Percentiles rank a stretch among this genome's conserved stretches.
Evolutionary conservation across 1,284 basidiomycete species (phyloP).

Genomic region (Ganoderma leucocontextum): DNA sequence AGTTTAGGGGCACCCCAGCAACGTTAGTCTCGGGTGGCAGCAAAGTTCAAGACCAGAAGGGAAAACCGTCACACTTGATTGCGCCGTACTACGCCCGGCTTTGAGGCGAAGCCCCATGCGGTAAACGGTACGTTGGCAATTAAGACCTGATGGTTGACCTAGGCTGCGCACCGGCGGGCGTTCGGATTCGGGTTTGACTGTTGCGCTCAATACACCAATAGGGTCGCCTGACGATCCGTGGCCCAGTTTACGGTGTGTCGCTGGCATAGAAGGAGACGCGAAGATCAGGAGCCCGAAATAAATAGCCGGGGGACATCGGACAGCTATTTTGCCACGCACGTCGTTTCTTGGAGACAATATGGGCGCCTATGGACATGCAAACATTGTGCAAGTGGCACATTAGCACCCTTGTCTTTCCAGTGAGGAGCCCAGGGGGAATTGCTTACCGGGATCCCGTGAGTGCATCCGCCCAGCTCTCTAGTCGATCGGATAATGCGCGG

Average conservation of each 20-base stretch:
- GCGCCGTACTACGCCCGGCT: neutral
- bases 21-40: neutral
- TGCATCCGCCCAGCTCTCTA: neutral
- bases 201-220: neutral
- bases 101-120: neutral
- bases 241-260: neutral
- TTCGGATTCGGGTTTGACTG: neutral
- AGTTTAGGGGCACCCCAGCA: neutral
- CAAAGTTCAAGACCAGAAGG: neutral
- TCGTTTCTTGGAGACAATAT: neutral
- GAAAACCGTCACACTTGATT: neutral
- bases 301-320: neutral
- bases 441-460: too few species aligned
- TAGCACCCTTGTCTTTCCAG: neutral
- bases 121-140: neutral
- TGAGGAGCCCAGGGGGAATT: too few species aligned
- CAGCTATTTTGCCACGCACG: neutral
- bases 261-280: neutral
- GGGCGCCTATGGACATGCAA: neutral
- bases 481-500: neutral
- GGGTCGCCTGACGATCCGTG: neutral
- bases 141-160: neutral
- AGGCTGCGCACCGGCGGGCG: neutral
- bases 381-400: neutral
- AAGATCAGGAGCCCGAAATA: neutral